Conservation (phyloP, 495 filamentous ascomycete species). For the Pyrenula aspistea region DNA sequence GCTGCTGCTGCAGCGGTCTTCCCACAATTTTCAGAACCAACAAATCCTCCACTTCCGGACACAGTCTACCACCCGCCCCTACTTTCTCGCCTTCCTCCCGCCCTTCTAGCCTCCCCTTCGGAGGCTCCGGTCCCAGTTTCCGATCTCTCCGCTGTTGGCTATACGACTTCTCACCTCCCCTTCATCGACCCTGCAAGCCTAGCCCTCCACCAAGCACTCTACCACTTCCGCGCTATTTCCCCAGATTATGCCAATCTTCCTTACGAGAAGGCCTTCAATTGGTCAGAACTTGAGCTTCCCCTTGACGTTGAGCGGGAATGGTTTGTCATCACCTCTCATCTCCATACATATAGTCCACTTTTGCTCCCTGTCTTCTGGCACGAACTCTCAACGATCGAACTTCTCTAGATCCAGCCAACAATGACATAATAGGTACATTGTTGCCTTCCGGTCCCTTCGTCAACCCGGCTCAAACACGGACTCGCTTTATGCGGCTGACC, state of each 20-base stretch:
- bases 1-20: background rate
- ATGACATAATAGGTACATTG: background rate
- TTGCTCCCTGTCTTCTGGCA: too few relatives aligned
- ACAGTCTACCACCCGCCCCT: background rate
- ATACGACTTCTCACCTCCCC: background rate
- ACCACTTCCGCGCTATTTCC: background rate
- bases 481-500: background rate
- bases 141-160: background rate
- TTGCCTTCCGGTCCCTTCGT: background rate
- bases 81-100: background rate
- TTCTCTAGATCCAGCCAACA: too few relatives aligned
- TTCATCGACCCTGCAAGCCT: background rate
- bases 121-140: background rate
- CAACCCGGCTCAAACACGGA: background rate
- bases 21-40: background rate
- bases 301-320: background rate
- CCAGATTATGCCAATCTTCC: background rate
- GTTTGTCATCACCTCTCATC: background rate
- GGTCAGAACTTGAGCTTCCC: background rate
- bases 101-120: background rate
- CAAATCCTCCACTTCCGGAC: background rate
- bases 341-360: too few relatives aligned
- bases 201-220: background rate
- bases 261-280: background rate
- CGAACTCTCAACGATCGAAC: too few relatives aligned